Evolutionary conservation across 441 rosid species (phyloP).

Genomic region (Populus hybrid): DNA sequence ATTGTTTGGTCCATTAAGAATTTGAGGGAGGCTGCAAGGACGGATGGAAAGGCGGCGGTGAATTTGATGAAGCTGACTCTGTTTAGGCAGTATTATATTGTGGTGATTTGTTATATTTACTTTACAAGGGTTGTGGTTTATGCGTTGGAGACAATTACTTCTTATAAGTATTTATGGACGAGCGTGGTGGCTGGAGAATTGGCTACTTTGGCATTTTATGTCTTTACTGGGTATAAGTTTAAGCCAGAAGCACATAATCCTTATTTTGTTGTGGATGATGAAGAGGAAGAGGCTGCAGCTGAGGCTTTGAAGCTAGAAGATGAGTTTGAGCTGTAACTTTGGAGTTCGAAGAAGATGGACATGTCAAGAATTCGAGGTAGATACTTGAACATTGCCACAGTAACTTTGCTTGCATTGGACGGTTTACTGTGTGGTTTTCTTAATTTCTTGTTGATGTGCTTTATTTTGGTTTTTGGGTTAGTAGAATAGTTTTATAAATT

Average conservation of each 20-base stretch:
- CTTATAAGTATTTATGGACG: too few species aligned
- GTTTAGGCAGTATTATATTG: too few species aligned
- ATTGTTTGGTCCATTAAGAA: too few species aligned
- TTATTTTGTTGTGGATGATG: constrained; percentile 85
- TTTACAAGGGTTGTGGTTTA: too few species aligned
- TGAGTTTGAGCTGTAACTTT: constrained; percentile 71
- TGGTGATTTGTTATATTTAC: too few species aligned
- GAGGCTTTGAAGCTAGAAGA: constrained; percentile 92
- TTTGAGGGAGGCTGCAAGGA: too few species aligned
- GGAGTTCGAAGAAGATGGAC: background rate
- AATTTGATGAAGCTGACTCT: too few species aligned
- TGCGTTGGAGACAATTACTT: too few species aligned
- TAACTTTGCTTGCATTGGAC: background rate
- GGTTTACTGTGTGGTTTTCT: background rate
- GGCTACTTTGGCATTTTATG: constrained; percentile 82
- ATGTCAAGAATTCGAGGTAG: background rate
- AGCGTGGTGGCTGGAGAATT: too few species aligned
- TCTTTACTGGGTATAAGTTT: constrained; percentile 83
- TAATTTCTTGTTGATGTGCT: background rate
- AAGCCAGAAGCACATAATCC: constrained; percentile 93
- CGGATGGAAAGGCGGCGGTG: too few species aligned
- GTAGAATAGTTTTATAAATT: background rate
- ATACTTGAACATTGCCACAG: background rate
- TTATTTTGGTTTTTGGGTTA: background rate
- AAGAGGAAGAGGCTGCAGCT: constrained; percentile 97